Evolutionary conservation across 345 rosid genomes (phyloP), one percentile per base, ranked within the genome.

Genomic region (Physaria fendleri): DNA sequence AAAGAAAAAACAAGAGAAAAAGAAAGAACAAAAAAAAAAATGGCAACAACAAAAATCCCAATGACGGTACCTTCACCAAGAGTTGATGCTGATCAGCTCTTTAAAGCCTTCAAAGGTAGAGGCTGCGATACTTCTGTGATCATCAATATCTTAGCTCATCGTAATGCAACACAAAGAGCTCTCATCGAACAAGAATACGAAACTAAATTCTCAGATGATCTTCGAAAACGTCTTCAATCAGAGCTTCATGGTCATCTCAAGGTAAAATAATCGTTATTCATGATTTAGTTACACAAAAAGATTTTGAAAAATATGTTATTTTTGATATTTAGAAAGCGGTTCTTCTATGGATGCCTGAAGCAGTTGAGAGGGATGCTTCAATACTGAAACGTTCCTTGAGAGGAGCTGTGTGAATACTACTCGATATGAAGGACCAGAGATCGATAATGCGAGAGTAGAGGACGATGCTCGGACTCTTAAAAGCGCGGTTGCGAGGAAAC

Each of bases 361-460:
- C 87, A 16, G 52, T 65, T 13, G 77, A 71, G 30, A 41, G 89
- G 28, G 85, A 82, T 43, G 78, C 78, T 13, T 44, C 48, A 11
- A 70, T 73, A 27, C 23, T 85, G 11, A 74, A 71, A 56, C 69
- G 71, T 6, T 76, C 83, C 11, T 57, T 85, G 7, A 69, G 64
- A 40, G 85, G 81, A 51, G 52, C 84, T 2, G 69, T 75, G 45
- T 78, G 60, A 74, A 30, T 6, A 81, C 78, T 15, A 74, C 94
- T 0, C 69, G 85, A 0, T 83, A 83, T 10, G 94, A 85, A 66
- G 94, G 94, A 25, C 94, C 89, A 0, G 85, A 85, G 73, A 74
- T 77, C 33, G 83, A 85, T 54, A 49, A 33, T 22, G 5, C 7
- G 20, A 34, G 56, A 34, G 74, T 81, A 4, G 87, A 79, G 66